Evolutionary conservation across 1,284 basidiomycete species (phyloP), one percentile per base, ranked within the genome.

Genomic region (Neolentinus lepideus): DNA sequence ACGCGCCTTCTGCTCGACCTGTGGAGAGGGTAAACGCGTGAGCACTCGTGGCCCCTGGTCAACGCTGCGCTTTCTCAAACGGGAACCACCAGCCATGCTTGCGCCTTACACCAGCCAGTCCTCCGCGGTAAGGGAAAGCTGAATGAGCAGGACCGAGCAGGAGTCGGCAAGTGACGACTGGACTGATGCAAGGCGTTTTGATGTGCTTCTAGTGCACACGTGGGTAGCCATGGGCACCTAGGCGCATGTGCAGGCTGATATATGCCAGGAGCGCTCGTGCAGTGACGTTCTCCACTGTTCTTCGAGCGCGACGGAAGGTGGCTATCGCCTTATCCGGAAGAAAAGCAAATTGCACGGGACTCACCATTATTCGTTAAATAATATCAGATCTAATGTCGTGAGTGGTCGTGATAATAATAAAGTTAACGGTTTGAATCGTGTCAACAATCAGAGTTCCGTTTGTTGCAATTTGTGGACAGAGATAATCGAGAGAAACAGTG

Each of bases 11-110:
- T 64, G 68, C 55, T 80, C 73, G 25, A 19, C 67, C 57, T 70
- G 69, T 27, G 79, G 79, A 11, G 81, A 66, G 47, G 79, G 36
- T 31, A 79, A 78, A 56, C 73, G 77, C 58, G 75, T 67, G 53
- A 72, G 63, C 38, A 69, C 67, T 61, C 73, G 77, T 57, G 70
- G 68, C 75, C 47, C 47, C 22, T 80, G 77, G 51, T 54, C n/a
- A 61, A 65, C 65, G 66, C 62, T 66, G 29, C 62, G 51, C 54
- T 66, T 66, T 46, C 66, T 56, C 19, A 69, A 60, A 56, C 62
- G 61, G 33, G 68, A 67, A 50, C 63, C 61, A 21, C 62, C 59
- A 50, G 66, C 56, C 62, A 66, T 64, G 57, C 53, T 61, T 57
- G 53, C 48, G 51, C 31, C 29, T 35, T 25, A 21, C 38, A 43